Base-by-base conservation (phyloP, 768 basidiomycete species). In the Mycena belliarum region DNA sequence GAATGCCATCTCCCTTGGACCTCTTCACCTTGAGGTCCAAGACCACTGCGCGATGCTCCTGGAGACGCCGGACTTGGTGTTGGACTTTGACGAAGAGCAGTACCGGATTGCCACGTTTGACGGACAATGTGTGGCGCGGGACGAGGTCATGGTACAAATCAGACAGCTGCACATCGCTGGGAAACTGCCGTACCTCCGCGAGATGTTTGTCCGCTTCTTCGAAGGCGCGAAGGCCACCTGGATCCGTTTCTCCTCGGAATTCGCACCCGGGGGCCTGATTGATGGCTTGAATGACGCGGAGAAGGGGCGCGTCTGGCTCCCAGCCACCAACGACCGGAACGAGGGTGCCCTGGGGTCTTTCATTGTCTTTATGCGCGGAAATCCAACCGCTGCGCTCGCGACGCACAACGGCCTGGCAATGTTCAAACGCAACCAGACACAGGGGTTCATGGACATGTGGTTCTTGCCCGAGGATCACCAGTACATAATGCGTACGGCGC, bases 1-100 rank as follows among this genome's bases (percentile, higher is more conserved):
- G 15, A 69, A 68, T 42, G 48, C 53, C 0, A 38, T 66, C 6
- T 49, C 59, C 24, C 61, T 66, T 33, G 63, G 61, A 6, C 59
- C 65, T 0, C 45, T 66, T 12, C 67, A 69, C 35, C 20, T 29
- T 9, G 32, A 52, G 7, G 44, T 69, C 33, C 49, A 28, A 3
- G 42, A 35, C 11, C 60, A 61, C 35, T 55, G 55, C 20, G 26
- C 49, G 20, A 18, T 28, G 18, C 24, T 70, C 8, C 57, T 66
- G 44, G 2, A 43, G 2, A 43, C 63, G 6, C 66, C 68, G 0
- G 51, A 59, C 0, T 42, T 66, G 1, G 29, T 69, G 11, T 51
- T 68, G 12, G 60, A 50, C 49, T 24, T 54, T 40, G 21, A 52
- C 52, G n/a, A 15, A 3, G 26, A 60, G 20, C 2, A 61, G 40